Evolutionary conservation across 108 stramenopile genomes (phyloP).

Genomic region (Pseudonitzschia pungens): DNA sequence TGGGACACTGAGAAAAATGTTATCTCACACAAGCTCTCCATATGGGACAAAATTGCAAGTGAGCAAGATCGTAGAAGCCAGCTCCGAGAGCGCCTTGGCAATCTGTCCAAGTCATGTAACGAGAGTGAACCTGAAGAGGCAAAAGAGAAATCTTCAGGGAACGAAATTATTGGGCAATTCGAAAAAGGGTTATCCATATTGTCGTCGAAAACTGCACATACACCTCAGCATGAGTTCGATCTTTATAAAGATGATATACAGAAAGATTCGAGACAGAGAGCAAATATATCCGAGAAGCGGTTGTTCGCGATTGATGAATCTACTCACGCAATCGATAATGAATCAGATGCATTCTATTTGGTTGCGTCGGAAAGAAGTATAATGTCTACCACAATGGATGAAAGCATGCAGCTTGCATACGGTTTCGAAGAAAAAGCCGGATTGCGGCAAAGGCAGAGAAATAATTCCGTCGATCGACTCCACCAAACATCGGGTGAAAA

Average conservation of each 20-base stretch:
- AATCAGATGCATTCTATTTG: neutral
- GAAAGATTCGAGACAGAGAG: neutral
- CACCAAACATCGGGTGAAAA: slow-evolving; percentile 11
- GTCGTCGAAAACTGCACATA: neutral
- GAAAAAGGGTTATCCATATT: neutral
- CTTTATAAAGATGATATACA: neutral
- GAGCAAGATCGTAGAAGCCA: neutral
- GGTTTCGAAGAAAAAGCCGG: slow-evolving; percentile 37
- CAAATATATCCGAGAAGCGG: neutral
- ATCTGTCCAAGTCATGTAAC: neutral
- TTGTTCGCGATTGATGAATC: slow-evolving; percentile 3
- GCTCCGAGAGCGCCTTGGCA: neutral
- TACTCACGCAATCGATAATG: neutral
- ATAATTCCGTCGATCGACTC: neutral
- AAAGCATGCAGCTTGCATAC: slow-evolving; percentile 19
- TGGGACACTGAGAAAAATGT: neutral
- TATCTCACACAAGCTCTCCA: neutral
- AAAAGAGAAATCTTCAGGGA: neutral
- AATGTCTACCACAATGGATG: neutral
- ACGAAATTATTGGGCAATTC: neutral
- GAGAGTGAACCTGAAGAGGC: neutral
- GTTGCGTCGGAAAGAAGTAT: neutral
- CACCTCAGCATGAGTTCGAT: neutral
- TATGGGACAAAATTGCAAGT: slow-evolving; percentile 12
- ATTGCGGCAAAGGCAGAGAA: slow-evolving; percentile 16